Percentiles rank a stretch among this genome's conserved stretches.
Conservation (phyloP, 2,329 filamentous ascomycete genomes). For the Coleophoma eucalyptorum region DNA sequence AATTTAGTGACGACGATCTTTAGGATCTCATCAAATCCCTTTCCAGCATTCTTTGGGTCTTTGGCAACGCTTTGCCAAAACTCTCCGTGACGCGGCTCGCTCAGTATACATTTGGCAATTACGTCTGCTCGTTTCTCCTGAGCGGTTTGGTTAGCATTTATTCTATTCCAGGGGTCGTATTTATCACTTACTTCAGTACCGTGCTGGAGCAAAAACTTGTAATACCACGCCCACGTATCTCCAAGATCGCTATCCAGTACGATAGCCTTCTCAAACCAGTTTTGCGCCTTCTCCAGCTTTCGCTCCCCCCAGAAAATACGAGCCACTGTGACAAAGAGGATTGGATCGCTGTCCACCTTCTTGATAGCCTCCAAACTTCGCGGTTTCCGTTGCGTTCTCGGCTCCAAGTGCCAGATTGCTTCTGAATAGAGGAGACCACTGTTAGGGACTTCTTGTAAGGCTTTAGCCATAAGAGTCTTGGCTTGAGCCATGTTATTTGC, state of each 20-base stretch:
- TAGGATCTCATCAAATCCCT: constrained; percentile 75
- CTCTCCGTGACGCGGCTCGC: constrained; percentile 90
- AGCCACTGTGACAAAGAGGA: constrained; percentile 86
- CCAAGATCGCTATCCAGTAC: constrained; percentile 82
- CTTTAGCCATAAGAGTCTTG: constrained; percentile 88
- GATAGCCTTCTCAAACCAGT: constrained; percentile 96
- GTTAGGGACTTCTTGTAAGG: constrained; percentile 84
- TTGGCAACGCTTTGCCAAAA: constrained; percentile 85
- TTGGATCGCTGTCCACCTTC: constrained; percentile 89
- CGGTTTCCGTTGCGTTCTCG: constrained; percentile 87
- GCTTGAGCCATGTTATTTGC: constrained; percentile 81
- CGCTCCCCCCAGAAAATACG: constrained; percentile 96
- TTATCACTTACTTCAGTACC: constrained; percentile 63
- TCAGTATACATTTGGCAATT: constrained; percentile 72
- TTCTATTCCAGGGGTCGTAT: background rate
- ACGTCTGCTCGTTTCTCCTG: constrained; percentile 85
- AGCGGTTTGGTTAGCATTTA: constrained; percentile 6
- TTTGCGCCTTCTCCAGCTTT: constrained; percentile 87
- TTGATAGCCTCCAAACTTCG: constrained; percentile 92
- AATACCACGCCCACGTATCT: constrained; percentile 98
- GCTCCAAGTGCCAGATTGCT: constrained; percentile 91
- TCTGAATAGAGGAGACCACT: constrained; percentile 89
- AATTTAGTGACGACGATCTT: constrained; percentile 64
- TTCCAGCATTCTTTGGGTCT: constrained; percentile 75
- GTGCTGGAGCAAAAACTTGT: constrained; percentile 87